Evolutionary conservation across 208 protist species (phyloP).

Genomic region (Leishmania tropica): DNA sequence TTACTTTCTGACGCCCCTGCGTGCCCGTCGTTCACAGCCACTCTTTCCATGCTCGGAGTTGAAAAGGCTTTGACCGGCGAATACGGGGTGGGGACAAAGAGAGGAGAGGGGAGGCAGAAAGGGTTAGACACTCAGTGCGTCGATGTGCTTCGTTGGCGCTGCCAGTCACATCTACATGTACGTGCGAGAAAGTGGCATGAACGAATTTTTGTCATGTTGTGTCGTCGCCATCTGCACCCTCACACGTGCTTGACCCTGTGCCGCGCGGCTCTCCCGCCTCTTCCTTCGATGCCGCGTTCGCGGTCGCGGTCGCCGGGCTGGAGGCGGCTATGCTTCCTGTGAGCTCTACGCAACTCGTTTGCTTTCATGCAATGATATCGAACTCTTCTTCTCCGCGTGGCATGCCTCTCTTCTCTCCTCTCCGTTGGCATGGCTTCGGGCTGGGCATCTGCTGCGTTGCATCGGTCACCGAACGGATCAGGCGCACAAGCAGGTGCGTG

Average conservation of each 20-base stretch:
- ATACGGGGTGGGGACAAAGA: not conserved
- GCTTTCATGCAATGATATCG: not conserved
- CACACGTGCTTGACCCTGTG: not conserved
- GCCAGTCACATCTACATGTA: not conserved
- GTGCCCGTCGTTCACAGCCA: not conserved
- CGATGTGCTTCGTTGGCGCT: not conserved
- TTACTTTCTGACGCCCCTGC: not conserved
- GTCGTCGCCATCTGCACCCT: not conserved
- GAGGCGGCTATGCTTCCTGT: not conserved
- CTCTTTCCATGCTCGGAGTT: not conserved
- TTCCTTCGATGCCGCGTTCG: not conserved
- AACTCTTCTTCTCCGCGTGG: not conserved
- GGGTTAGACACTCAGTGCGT: not conserved
- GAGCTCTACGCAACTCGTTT: not conserved
- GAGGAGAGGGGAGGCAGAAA: not conserved
- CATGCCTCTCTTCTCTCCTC: constrained; percentile 1
- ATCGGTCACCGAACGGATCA: not conserved
- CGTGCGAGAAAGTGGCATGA: not conserved
- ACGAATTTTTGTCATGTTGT: not conserved
- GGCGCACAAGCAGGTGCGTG: too few relatives aligned
- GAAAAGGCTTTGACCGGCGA: not conserved
- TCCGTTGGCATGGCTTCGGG: not conserved
- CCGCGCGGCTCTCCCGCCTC: not conserved
- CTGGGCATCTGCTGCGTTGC: not conserved
- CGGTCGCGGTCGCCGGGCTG: not conserved